These are phyloP conservation scores for Xylariomycetidae sp. DNA, from an alignment of 2,329 filamentous ascomycete genomes.

Conservation along the genomic window DNA sequence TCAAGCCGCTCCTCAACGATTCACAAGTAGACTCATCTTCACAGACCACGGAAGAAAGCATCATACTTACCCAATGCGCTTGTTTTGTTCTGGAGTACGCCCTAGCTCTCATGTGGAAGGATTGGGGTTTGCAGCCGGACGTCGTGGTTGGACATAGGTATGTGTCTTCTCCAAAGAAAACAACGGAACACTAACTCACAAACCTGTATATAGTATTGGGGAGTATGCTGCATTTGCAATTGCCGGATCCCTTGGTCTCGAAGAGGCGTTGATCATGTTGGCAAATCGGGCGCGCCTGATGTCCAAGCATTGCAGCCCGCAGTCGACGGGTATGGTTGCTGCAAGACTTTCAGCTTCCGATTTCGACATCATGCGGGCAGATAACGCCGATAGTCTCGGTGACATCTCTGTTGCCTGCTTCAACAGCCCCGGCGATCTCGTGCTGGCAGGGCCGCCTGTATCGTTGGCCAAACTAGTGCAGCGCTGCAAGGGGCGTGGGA, in stretches of 20 bases:
- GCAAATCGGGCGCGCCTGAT: slow-evolving; percentile 18
- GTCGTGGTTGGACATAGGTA: slow-evolving; percentile 20
- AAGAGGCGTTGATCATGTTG: slow-evolving; percentile 17
- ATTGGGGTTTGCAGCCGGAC: slow-evolving; percentile 15
- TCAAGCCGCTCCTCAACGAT: slow-evolving; percentile 13
- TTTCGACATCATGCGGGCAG: slow-evolving; percentile 9
- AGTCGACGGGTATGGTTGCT: slow-evolving; percentile 16
- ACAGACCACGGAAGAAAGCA: slow-evolving; percentile 5
- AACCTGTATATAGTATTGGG: slow-evolving; percentile 15
- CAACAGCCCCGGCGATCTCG: slow-evolving; percentile 25
- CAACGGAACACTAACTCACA: background rate
- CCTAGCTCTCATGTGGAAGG: slow-evolving; percentile 23
- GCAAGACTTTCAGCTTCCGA: slow-evolving; percentile 7
- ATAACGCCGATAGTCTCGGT: slow-evolving; percentile 4
- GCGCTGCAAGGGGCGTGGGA: slow-evolving; percentile 8
- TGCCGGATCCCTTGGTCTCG: slow-evolving; percentile 11
- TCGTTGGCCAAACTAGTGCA: slow-evolving; percentile 12
- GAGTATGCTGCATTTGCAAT: slow-evolving; percentile 21
- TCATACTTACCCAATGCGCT: slow-evolving; percentile 21
- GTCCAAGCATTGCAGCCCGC: slow-evolving; percentile 8
- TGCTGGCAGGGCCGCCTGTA: slow-evolving; percentile 21
- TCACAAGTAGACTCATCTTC: slow-evolving; percentile 6
- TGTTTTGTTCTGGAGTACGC: slow-evolving; percentile 29
- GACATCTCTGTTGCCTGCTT: slow-evolving; percentile 23
- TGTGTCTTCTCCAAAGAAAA: too few relatives aligned